Conservation (phyloP, 2,329 filamentous ascomycete genomes). For the Pestalotiopsis fici region DNA sequence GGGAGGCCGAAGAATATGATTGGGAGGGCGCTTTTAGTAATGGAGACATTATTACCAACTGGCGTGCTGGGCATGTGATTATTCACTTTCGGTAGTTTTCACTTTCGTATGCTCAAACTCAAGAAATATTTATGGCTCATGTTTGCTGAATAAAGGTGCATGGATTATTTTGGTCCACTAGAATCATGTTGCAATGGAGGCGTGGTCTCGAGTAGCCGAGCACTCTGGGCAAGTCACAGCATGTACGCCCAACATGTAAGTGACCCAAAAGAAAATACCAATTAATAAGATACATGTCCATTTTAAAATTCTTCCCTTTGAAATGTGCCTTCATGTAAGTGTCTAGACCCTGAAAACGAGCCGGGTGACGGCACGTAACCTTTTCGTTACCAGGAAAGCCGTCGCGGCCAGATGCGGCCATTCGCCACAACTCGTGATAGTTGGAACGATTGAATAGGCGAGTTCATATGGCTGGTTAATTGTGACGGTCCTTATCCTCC, state of each 20-base stretch:
- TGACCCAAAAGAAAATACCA: background rate
- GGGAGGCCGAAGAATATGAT: too few relatives aligned
- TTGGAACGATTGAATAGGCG: conserved; percentile 10
- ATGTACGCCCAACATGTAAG: background rate
- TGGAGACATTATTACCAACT: too few relatives aligned
- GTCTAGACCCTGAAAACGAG: background rate
- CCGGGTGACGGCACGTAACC: background rate
- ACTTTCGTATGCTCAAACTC: too few relatives aligned
- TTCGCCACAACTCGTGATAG: background rate
- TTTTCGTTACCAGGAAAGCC: background rate
- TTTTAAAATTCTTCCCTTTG: too few relatives aligned
- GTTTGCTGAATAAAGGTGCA: too few relatives aligned
- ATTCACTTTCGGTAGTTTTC: too few relatives aligned
- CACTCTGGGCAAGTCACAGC: background rate
- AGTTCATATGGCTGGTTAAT: conserved; percentile 10
- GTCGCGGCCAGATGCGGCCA: background rate
- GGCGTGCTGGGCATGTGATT: too few relatives aligned
- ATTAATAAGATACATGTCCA: too few relatives aligned
- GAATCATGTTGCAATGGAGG: background rate
- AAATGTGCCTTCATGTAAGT: background rate
- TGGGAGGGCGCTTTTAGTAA: too few relatives aligned
- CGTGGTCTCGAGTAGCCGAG: background rate
- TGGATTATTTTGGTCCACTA: too few relatives aligned
- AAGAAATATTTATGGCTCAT: too few relatives aligned
- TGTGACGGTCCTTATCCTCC: conserved; percentile 11